Evolutionary conservation across 1,139 yeast genomes (phyloP).

Genomic region (Nakaseomyces bracarensis): DNA sequence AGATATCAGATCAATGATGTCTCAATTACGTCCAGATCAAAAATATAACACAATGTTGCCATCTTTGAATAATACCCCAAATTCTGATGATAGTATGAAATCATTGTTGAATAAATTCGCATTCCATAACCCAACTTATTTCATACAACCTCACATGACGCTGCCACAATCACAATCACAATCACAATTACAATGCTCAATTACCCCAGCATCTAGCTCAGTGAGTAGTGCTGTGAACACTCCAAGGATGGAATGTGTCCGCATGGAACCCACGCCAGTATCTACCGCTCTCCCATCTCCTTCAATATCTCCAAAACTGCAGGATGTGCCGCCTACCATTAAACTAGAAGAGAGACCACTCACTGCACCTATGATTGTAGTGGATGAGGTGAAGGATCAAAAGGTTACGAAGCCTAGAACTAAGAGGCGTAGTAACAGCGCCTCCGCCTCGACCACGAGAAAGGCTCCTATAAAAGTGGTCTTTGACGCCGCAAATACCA

Average conservation of each 20-base stretch:
- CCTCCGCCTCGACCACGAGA: not conserved
- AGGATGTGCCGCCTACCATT: not conserved
- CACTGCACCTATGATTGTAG: not conserved
- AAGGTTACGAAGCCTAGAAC: not conserved
- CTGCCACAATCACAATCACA: no score
- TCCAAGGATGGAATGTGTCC: not conserved
- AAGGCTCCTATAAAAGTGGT: constrained; percentile 4
- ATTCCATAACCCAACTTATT: not conserved
- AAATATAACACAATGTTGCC: constrained; percentile 6
- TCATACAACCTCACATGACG: not conserved
- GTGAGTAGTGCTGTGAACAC: not conserved
- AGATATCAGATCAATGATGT: not conserved
- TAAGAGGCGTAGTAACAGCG: constrained; percentile 2
- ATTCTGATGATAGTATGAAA: constrained; percentile 2
- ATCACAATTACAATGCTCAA: no score
- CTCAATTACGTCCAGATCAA: constrained; percentile 1
- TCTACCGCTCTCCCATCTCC: not conserved
- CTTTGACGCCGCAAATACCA: constrained; percentile 1
- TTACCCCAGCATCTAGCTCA: not conserved
- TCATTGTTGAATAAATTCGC: constrained; percentile 3
- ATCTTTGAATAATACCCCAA: constrained; percentile 2
- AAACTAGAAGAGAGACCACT: not conserved
- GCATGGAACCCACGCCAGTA: not conserved
- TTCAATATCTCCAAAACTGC: not conserved
- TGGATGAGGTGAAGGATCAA: not conserved